Evolutionary conservation across 73 alveolate species (phyloP), one percentile per base, ranked within the genome.

Genomic region (Tetrahymena malaccensis): DNA sequence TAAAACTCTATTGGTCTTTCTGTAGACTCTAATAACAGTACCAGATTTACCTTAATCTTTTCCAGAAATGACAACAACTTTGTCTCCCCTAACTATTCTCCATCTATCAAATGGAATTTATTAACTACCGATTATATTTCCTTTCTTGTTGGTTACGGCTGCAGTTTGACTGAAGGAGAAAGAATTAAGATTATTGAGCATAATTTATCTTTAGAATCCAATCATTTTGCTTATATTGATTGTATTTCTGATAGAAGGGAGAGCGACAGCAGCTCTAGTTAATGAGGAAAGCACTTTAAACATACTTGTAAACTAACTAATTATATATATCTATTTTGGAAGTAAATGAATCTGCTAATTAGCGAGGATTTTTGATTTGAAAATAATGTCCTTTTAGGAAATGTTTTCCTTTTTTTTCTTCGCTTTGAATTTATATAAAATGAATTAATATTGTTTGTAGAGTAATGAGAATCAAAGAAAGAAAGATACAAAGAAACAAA

Each of bases 31-130:
- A 10, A 97, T 35, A 34, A 98, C 97, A 55, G 96, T 97, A n/a
- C 99, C 99, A 85, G 95, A 95, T 93, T 95, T 93, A 10, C 98
- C 98, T 93, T 96, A 94, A 94, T 94, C 97, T 89, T 97, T 97
- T 8, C 99, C 99, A 16, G 98, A 40, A 33, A 97, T 94, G 37
- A 97, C 97, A 40, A 97, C 97, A 55, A 98, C 99, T 94, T 95
- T 85, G 85, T 98, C 99, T 12, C 98, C 99, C 93, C 89, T 94
- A 93, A 97, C 97, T 8, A 98, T 95, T 34, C 95, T 97, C 99
- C 99, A 97, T 31, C 94, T 95, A 33, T 94, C 94, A 83, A 96
- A 95, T 22, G 97, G 94, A 25, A 85, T 85, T 94, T 70, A 70
- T 70, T 70, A 70, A 70, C 89, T 70, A 27, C 89, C 89, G 11